Evolutionary conservation across 768 basidiomycete species (phyloP), one percentile per base, ranked within the genome.

Genomic region (Termitomyces titanicus): DNA sequence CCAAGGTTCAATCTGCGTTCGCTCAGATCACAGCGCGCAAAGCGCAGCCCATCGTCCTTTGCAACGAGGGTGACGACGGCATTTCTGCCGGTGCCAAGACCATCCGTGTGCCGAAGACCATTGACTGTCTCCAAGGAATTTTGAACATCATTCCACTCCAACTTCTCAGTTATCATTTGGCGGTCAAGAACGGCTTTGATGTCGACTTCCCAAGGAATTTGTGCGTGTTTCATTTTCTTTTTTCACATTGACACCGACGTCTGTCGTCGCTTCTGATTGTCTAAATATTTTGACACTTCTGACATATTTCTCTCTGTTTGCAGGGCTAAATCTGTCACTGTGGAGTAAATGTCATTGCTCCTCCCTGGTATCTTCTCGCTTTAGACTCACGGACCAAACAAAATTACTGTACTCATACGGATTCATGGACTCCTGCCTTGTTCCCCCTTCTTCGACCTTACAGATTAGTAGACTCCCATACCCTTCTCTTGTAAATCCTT

Each of bases 141-240:
- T 74, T 99, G 72, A 99, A 98, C 77, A 89, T 99, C 72, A 88
- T 98, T 54, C 97, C 97, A 38, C 79, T 99, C 58, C 97, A 98
- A 70, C 79, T 99, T 58, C 80, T 98, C 56, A 93, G 91, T 60
- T 99, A 99, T 73, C 95, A 98, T 75, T 75, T 99, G 58, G 96
- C 96, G 3, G 86, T 98, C 64, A 89, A 82, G 78, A 94, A 94
- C 68, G 97, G 95, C 31, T 94, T 92, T 61, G 96, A 98, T 68
- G 96, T 98, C 62, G 96, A 99, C 70, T 97, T 97, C 87, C 96
- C 96, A 40, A 81, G 96, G 67, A 98, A 98, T 79, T 76, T 98
- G 88, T 92, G 67, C 64, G 90, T 81, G 33, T 53, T 55, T 52
- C 55, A 40, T 46, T 35, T 51, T 50, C 15, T 29, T 17, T 22